Evolutionary conservation across 345 rosid genomes (phyloP).

Genomic region (Brassica rapa): DNA sequence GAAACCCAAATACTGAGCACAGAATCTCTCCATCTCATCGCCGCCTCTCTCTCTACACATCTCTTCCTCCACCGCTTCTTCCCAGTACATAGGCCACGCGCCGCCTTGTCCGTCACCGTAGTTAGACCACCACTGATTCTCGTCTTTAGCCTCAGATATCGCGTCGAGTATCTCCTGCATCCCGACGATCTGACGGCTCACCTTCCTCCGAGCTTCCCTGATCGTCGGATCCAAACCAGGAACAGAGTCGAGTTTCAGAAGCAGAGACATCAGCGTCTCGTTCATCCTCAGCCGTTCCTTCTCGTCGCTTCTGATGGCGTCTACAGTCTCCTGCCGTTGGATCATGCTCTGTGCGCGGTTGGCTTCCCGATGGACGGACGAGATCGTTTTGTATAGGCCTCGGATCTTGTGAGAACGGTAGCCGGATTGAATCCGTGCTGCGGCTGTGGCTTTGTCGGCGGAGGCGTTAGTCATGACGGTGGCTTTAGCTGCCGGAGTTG

Average conservation of each 20-base stretch:
- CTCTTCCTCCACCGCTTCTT: slow-evolving; percentile 59
- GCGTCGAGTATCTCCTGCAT: slow-evolving; percentile 83
- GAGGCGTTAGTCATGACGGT: slow-evolving; percentile 38
- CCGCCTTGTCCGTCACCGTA: slow-evolving; percentile 30
- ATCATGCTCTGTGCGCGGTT: slow-evolving; percentile 57
- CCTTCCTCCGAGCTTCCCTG: slow-evolving; percentile 84
- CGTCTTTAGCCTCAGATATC: slow-evolving; percentile 47
- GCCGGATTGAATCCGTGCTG: slow-evolving; percentile 67
- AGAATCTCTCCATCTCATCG: slow-evolving; percentile 78
- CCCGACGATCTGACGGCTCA: slow-evolving; percentile 78
- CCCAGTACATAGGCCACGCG: slow-evolving; percentile 51
- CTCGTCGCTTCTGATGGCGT: slow-evolving; percentile 59
- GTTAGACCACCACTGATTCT: slow-evolving; percentile 35
- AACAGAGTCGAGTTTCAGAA: slow-evolving; percentile 77
- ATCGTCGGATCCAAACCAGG: slow-evolving; percentile 71
- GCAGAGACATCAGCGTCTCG: slow-evolving; percentile 78
- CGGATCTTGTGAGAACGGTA: slow-evolving; percentile 67
- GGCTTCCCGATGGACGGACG: slow-evolving; percentile 59
- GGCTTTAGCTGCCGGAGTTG: slow-evolving; percentile 26
- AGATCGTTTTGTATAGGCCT: slow-evolving; percentile 54
- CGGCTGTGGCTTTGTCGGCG: slow-evolving; percentile 50
- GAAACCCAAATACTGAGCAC: slow-evolving; percentile 82
- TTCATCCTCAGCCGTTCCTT: slow-evolving; percentile 70
- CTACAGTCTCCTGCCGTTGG: slow-evolving; percentile 89
- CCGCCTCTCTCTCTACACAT: slow-evolving; percentile 78